These are phyloP conservation scores for Coriaria nepalensis DNA, from an alignment of 306 rosid genomes.

Conservation along the genomic window DNA sequence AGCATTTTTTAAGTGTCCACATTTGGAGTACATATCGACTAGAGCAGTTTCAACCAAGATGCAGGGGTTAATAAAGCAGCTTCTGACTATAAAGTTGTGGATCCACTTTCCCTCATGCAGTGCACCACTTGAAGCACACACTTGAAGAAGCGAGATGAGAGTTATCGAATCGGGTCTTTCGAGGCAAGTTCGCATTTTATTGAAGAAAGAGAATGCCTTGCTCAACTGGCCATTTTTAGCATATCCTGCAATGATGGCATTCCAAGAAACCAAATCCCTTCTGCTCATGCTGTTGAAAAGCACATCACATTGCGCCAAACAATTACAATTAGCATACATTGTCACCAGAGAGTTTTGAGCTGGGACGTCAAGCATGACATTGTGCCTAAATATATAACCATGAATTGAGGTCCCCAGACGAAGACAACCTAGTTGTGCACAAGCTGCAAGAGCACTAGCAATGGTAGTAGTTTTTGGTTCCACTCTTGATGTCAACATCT, in stretches of 20 bases:
- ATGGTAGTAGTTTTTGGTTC: conserved; percentile 10
- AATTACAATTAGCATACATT: conserved; percentile 14
- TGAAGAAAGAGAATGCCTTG: conserved; percentile 6
- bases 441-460: conserved; percentile 12
- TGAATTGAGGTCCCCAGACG: conserved; percentile 11
- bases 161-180: conserved; percentile 17
- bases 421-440: conserved; percentile 12
- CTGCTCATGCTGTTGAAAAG: conserved; percentile 10
- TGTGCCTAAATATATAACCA: conserved; percentile 13
- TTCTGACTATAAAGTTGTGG: conserved; percentile 10
- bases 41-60: conserved; percentile 15
- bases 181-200: conserved; percentile 10
- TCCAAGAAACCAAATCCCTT: conserved; percentile 19
- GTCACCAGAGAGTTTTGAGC: conserved; percentile 17
- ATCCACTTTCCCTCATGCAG: conserved; percentile 12
- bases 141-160: conserved; percentile 15
- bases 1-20: conserved; percentile 10
- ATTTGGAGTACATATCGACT: conserved; percentile 17
- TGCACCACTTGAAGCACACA: conserved; percentile 11
- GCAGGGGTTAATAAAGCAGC: conserved; percentile 12
- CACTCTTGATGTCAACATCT: conserved; percentile 7
- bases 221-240: conserved; percentile 10
- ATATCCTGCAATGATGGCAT: conserved; percentile 12
- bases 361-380: conserved; percentile 10
- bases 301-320: conserved; percentile 6